Evolutionary conservation across 495 filamentous ascomycete species (phyloP), one percentile per base, ranked within the genome.

Genomic region (Sphaerosporella brunnea): DNA sequence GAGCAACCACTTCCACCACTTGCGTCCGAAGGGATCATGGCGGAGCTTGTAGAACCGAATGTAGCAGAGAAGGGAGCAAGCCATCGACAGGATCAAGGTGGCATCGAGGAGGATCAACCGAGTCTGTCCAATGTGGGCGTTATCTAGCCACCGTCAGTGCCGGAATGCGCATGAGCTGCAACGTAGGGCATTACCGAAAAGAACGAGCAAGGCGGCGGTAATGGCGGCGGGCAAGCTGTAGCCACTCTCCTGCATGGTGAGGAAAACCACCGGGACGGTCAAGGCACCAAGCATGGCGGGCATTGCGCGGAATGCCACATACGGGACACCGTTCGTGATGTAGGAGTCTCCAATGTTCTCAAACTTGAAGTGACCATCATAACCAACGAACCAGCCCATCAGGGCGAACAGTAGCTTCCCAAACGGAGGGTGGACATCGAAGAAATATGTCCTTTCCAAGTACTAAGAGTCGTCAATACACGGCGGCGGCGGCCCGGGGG

Each of bases 1-100:
- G 42, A 97, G 75, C 25, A 97, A 73, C 90, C 90, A 97, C 64
- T 97, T 97, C 90, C 90, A 97, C 90, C 90, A 97, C 62, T 96
- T 96, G 41, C 85, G 76, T 13, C 78, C 72, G 60, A 97, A 97
- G 2, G 90, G 73, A 46, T 80, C 72, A 56, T 95, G 85, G 43
- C 90, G 75, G 51, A 92, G 66, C 72, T 96, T 99, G 70, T 95
- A 95, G 70, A 99, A 99, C 35, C 84, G 84, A 58, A 99, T 77
- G 65, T 99, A 96, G 68, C 73, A 83, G 41, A 95, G 71, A 37
- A 99, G 67, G 63, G 84, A 93, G 60, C 90, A 75, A 4, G 92
- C 86, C 86, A 99, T 94, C 53, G 84, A 81, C 49, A 95, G 74
- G 23, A 99, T 86, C 49, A 99, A 69, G 9, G 86, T 90, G 13